These are phyloP conservation scores for Paramecium primaurelia DNA, from an alignment of 73 alveolate genomes.

Conservation along the genomic window DNA sequence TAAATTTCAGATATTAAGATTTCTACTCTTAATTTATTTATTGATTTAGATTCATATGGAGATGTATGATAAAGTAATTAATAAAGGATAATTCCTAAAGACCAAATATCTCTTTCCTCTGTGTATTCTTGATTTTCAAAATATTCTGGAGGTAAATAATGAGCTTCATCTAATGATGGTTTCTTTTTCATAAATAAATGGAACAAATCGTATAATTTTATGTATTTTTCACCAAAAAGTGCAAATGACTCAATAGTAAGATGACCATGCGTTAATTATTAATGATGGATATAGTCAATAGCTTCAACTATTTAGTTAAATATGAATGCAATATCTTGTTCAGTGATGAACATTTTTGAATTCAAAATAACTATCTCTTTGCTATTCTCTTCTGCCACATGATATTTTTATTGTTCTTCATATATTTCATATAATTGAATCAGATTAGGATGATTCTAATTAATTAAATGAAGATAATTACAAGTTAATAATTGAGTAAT, in stretches of 20 bases:
- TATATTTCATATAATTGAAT: neutral
- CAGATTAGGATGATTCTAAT: neutral
- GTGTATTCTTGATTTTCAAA: neutral
- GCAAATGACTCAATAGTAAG: neutral
- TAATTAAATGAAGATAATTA: neutral
- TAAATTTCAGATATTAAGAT: neutral
- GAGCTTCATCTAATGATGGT: neutral
- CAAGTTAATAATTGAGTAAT: neutral
- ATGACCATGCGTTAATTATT: neutral
- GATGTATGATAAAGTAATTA: neutral
- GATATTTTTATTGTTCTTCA: neutral
- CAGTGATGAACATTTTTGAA: neutral
- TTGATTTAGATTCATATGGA: neutral
- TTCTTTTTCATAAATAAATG: neutral
- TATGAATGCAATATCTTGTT: neutral
- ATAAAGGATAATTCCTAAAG: neutral
- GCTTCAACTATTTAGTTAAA: neutral
- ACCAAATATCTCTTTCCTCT: neutral
- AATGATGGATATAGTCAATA: neutral
- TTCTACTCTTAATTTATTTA: neutral
- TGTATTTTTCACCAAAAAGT: neutral
- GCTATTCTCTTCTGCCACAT: neutral
- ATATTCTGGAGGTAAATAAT: neutral
- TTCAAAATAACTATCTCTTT: neutral
- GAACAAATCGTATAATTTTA: neutral